Base-by-base conservation (phyloP, 2,329 filamentous ascomycete species). In the Alternaria triticimaculans region DNA sequence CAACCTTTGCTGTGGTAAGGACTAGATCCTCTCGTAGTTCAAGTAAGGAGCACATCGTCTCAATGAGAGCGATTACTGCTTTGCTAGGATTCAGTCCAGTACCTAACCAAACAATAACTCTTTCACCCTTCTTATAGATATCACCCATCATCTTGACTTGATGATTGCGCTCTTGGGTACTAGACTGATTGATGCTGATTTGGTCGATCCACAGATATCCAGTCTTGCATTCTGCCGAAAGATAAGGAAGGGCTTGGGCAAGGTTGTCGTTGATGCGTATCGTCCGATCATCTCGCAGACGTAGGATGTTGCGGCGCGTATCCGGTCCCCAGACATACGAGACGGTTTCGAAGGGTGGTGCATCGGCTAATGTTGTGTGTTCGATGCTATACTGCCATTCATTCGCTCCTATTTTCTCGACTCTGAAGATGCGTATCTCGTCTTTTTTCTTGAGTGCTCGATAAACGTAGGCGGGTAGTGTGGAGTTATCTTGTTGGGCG, bases 71-170 rank as follows among this genome's bases (percentile, higher is more conserved):
- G 3, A 37, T 6, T 4, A 37, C 0, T 3, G 4, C 0, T 9
- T 15, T 8, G 30, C 33, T 37, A 3, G 33, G 15, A 5, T 9
- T 5, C 2, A 0, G 1, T 1, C 2, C 33, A 0, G 1, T 37
- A 1, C 33, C 33, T 4, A 41, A 3, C 33, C 33, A 41, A 1
- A 8, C 33, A 0, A 41, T 9, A 2, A 41, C 33, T n/a, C 33
- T 41, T 41, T 41, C 15, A 0, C 33, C 33, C 2, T n/a, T 41
- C 15, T 5, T n/a, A 2, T 41, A 41, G 8, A 41, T 18, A 3
- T 41, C n/a, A 11, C 37, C 37, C 37, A 41, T 41, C n/a, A 41
- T 41, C 0, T 11, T 41, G 37, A 41, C 37, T 3, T 41, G 37
- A 18, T 41, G 37, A 3, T 41, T 41, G 37, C 37, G 37, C 37